Percentiles rank a stretch among this genome's conserved stretches.
These are phyloP conservation scores for Trebouxia gelatinosa DNA, from an alignment of 163 green algal genomes.

Conservation along the genomic window DNA sequence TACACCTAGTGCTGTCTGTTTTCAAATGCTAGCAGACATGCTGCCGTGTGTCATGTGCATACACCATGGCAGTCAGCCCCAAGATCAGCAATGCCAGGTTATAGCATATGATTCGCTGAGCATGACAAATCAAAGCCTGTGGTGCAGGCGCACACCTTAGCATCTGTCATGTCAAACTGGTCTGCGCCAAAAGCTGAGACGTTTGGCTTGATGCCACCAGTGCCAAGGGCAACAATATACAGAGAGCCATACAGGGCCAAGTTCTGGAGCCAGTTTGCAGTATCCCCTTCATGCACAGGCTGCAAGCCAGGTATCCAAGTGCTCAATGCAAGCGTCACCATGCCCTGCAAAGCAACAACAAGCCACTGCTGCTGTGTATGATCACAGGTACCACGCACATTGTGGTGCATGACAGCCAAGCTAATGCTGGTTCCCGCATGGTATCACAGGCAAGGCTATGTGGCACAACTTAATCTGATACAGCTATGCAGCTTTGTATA, in stretches of 20 bases:
- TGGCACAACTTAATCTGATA: too few relatives aligned
- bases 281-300: constrained; percentile 40
- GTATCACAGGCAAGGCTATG: too few relatives aligned
- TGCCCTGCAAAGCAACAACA: constrained; percentile 53
- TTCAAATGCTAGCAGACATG: too few relatives aligned
- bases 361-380: background rate
- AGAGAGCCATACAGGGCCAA: constrained; percentile 51
- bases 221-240: constrained; percentile 81
- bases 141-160: constrained; percentile 34
- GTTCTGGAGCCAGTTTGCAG: constrained; percentile 58
- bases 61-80: too few relatives aligned
- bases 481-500: too few relatives aligned
- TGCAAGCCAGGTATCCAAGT: constrained; percentile 64
- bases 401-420: background rate
- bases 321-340: constrained; percentile 66
- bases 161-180: constrained; percentile 72
- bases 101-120: too few relatives aligned
- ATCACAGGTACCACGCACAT: background rate
- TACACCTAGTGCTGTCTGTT: too few relatives aligned
- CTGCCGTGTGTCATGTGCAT: too few relatives aligned
- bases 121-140: too few relatives aligned
- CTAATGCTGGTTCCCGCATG: too few relatives aligned
- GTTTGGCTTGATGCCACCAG: constrained; percentile 97
- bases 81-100: too few relatives aligned
- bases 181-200: constrained; percentile 95